A percentile compares a stretch with the other conserved stretches of the same genome.
phyloP scores from a whole-genome alignment of 2,329 filamentous ascomycete genomes.

The Nothomitra cinnamomea region DNA sequence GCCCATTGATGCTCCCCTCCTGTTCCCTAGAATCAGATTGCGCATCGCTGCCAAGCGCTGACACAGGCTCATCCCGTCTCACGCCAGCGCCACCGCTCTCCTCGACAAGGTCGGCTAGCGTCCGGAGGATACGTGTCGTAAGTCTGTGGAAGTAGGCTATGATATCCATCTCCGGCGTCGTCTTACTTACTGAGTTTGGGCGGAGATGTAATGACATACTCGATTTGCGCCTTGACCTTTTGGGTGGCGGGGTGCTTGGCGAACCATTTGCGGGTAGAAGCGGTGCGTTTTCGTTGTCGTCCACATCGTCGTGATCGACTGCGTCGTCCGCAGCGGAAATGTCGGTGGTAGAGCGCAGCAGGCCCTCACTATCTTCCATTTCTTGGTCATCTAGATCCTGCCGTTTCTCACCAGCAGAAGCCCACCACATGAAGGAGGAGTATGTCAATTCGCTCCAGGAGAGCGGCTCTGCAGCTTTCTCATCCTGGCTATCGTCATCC shows the following conservation, averaged over 20 bases:
- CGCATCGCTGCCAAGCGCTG: neutral
- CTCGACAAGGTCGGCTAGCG: slow-evolving; percentile 44
- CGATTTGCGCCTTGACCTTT: neutral
- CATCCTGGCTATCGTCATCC: slow-evolving; percentile 27
- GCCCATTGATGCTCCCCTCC: neutral
- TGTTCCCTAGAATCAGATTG: neutral
- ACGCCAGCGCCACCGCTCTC: slow-evolving; percentile 19
- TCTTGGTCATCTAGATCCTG: slow-evolving; percentile 44
- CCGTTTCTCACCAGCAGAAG: slow-evolving; percentile 59
- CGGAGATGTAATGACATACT: neutral
- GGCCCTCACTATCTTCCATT: slow-evolving; percentile 16
- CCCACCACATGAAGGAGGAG: slow-evolving; percentile 80
- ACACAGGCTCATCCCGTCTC: slow-evolving; percentile 1
- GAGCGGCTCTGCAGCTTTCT: slow-evolving; percentile 42
- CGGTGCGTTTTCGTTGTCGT: neutral
- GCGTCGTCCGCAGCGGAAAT: slow-evolving; percentile 8
- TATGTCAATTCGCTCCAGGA: slow-evolving; percentile 64
- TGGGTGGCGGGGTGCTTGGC: neutral
- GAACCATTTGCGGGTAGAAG: neutral
- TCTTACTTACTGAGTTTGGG: slow-evolving; percentile 22
- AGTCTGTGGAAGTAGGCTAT: slow-evolving; percentile 71
- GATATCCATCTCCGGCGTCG: slow-evolving; percentile 47
- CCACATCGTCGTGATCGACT: slow-evolving; percentile 13
- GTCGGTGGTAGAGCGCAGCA: slow-evolving; percentile 3
- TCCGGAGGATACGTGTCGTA: slow-evolving; percentile 46